Evolutionary conservation across 371 early-diverging fungal species (phyloP).

Genomic region (Umbelopsis sp.): DNA sequence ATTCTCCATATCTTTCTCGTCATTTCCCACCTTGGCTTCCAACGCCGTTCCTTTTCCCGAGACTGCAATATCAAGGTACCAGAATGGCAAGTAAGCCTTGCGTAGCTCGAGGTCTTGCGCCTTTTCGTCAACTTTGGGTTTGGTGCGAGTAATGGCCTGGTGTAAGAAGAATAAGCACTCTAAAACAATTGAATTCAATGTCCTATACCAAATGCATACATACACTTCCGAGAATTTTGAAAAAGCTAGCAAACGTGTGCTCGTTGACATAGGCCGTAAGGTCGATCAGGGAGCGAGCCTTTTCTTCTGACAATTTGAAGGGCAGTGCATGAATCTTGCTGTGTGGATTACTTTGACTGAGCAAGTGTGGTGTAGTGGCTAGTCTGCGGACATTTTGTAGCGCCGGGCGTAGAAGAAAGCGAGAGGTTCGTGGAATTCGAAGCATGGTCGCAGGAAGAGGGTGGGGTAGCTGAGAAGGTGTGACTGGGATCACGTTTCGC

Average conservation of each 20-base stretch:
- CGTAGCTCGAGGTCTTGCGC: constrained; percentile 30
- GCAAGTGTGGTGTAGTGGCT: neutral
- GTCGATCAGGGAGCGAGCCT: constrained; percentile 28
- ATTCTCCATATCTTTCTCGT: constrained; percentile 4
- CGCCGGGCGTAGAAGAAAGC: neutral
- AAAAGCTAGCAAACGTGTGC: constrained; percentile 32
- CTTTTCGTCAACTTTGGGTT: constrained; percentile 32
- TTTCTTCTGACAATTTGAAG: constrained; percentile 35
- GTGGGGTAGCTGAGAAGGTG: neutral
- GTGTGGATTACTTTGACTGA: constrained; percentile 2
- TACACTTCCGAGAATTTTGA: constrained; percentile 39
- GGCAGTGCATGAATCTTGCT: constrained; percentile 38
- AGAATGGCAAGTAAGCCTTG: constrained; percentile 37
- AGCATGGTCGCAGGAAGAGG: neutral
- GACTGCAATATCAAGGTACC: constrained; percentile 40
- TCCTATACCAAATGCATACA: neutral
- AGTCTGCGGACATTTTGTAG: neutral
- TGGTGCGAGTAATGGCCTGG: constrained; percentile 31
- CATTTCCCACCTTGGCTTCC: neutral
- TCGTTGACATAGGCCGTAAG: constrained; percentile 34
- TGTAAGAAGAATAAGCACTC: neutral
- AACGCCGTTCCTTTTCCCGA: constrained; percentile 23
- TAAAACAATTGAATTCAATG: neutral
- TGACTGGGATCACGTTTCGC: neutral
- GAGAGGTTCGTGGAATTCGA: neutral